These are phyloP conservation scores for Penicillium longicatenatum DNA, from an alignment of 495 filamentous ascomycete species.

Conservation along the genomic window DNA sequence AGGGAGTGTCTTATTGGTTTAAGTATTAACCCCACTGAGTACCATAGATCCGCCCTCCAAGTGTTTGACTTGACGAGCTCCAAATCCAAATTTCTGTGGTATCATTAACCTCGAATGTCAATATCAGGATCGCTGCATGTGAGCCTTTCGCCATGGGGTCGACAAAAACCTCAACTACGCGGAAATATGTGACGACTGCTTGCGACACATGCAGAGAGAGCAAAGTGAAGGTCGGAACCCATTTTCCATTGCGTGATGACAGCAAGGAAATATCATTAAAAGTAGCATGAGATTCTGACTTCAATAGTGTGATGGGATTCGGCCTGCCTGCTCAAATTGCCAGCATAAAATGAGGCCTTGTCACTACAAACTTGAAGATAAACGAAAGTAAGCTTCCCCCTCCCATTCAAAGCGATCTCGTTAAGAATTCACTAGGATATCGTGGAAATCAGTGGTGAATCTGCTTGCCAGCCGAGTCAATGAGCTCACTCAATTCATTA, in stretches of 20 bases:
- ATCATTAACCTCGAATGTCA: not conserved
- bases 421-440: constrained; percentile 4
- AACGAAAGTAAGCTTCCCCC: constrained; percentile 7
- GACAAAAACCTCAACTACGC: not conserved
- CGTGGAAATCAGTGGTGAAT: constrained; percentile 13
- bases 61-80: not conserved
- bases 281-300: not conserved
- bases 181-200: constrained; percentile 17
- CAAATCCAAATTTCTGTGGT: not conserved
- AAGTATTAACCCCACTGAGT: not conserved
- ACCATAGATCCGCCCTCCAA: not conserved
- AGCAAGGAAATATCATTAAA: not conserved
- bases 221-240: constrained; percentile 18
- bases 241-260: constrained; percentile 2
- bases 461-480: constrained; percentile 11
- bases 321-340: constrained; percentile 12
- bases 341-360: constrained; percentile 15
- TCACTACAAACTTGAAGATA: constrained; percentile 6
- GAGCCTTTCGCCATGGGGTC: not conserved
- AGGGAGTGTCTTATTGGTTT: not conserved
- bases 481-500: constrained; percentile 10
- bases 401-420: not conserved
- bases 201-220: constrained; percentile 15
- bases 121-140: not conserved
- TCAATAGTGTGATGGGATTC: constrained; percentile 12